A percentile compares a stretch with the other conserved stretches of the same genome.
Evolutionary conservation across 352 stramenopile genomes (phyloP).

Genomic region (Phytopythium ostracodes): DNA sequence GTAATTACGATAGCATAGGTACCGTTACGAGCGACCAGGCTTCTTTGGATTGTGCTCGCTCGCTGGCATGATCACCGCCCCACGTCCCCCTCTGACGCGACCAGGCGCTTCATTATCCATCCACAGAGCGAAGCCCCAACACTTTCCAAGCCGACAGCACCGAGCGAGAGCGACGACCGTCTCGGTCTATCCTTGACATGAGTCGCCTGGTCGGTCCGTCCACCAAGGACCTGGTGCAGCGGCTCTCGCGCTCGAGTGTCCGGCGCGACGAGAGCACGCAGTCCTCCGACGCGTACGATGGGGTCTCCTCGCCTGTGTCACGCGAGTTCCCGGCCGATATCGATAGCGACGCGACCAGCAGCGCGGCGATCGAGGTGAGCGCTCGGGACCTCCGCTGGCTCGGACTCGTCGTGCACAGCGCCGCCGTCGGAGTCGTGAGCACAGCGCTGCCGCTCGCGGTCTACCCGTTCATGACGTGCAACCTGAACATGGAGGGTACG

Average conservation of each 20-base stretch:
- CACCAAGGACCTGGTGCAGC: constrained; percentile 30
- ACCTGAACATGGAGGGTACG: constrained; percentile 69
- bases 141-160: background rate
- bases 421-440: constrained; percentile 48
- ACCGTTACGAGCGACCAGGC: no score
- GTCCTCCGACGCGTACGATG: constrained; percentile 1
- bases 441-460: constrained; percentile 44
- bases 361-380: constrained; percentile 4
- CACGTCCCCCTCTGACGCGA: background rate
- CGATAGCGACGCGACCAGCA: background rate
- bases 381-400: constrained; percentile 36
- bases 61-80: no score
- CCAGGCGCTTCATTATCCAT: background rate
- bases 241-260: constrained; percentile 24
- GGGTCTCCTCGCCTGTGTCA: background rate
- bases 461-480: constrained; percentile 61
- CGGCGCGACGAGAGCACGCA: constrained; percentile 9
- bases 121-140: no score
- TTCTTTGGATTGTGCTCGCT: no score
- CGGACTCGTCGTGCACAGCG: constrained; percentile 48
- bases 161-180: background rate
- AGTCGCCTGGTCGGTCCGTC: constrained; percentile 20
- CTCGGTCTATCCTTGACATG: constrained; percentile 10
- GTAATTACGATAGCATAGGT: no score
- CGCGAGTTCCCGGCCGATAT: background rate